These are phyloP conservation scores for Dioszegia aurantiaca DNA, from an alignment of 768 basidiomycete genomes.

Conservation along the genomic window DNA sequence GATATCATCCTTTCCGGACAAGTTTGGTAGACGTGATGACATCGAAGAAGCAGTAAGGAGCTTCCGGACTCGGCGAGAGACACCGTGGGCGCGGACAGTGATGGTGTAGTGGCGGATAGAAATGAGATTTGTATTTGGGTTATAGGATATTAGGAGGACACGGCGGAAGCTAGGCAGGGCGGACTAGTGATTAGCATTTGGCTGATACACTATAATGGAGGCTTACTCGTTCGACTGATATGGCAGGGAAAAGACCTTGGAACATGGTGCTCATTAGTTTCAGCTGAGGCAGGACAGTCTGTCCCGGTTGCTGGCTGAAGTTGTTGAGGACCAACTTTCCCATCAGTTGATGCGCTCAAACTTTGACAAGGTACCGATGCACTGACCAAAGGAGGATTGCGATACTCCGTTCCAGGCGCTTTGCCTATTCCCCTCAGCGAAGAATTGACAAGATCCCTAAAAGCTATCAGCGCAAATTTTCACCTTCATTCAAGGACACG, in stretches of 20 bases:
- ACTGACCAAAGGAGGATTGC: constrained; percentile 83
- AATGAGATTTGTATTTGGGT: constrained; percentile 75
- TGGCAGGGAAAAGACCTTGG: constrained; percentile 92
- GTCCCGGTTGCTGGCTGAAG: constrained; percentile 57
- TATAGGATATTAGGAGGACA: constrained; percentile 89
- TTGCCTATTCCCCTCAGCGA: constrained; percentile 49
- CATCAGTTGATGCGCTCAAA: constrained; percentile 6
- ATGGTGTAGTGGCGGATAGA: constrained; percentile 94
- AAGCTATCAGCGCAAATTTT: constrained; percentile 1
- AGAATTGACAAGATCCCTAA: constrained; percentile 50
- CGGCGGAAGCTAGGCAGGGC: constrained; percentile 67
- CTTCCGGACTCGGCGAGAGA: constrained; percentile 84
- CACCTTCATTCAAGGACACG: background rate
- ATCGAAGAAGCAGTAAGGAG: constrained; percentile 57
- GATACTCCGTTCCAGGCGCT: constrained; percentile 58
- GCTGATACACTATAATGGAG: constrained; percentile 22
- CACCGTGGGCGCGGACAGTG: constrained; percentile 88
- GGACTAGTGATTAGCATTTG: constrained; percentile 62
- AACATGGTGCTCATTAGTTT: constrained; percentile 92
- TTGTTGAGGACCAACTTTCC: constrained; percentile 76
- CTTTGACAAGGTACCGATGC: no score
- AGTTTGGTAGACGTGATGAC: constrained; percentile 58
- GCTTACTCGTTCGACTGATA: constrained; percentile 57
- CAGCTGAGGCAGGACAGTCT: constrained; percentile 75
- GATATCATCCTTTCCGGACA: constrained; percentile 87